These are phyloP conservation scores for Diaporthe nobilis DNA, from an alignment of 2,329 filamentous ascomycete genomes.

Conservation along the genomic window DNA sequence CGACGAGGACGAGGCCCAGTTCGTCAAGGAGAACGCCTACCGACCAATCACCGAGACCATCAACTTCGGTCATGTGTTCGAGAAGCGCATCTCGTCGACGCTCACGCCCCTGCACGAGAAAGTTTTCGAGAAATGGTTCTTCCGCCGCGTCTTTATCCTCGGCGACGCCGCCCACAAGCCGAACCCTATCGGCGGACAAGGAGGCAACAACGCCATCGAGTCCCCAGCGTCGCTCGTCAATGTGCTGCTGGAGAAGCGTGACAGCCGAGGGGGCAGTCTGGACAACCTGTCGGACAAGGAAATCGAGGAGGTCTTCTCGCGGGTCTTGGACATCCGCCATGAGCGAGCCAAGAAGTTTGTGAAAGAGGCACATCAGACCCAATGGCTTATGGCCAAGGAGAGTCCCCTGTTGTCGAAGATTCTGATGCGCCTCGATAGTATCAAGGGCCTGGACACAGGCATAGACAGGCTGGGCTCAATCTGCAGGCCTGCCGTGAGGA, in stretches of 20 bases:
- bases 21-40: constrained; percentile 33
- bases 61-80: constrained; percentile 40
- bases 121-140: constrained; percentile 52
- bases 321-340: neutral
- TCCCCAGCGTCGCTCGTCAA: constrained; percentile 11
- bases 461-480: neutral
- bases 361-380: neutral
- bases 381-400: constrained; percentile 4
- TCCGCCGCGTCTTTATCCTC: constrained; percentile 49
- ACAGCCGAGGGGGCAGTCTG: constrained; percentile 10
- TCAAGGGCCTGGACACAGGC: neutral
- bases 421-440: neutral
- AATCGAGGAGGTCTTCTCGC: neutral
- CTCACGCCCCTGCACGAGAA: constrained; percentile 53
- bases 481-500: constrained; percentile 1
- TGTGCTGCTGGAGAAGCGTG: constrained; percentile 15
- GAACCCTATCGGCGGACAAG: constrained; percentile 16
- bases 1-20: constrained; percentile 34
- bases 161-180: constrained; percentile 53
- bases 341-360: constrained; percentile 14
- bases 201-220: constrained; percentile 22
- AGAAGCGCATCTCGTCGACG: constrained; percentile 43
- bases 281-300: constrained; percentile 7
- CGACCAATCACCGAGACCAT: constrained; percentile 37
- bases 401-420: neutral